Base-by-base conservation (phyloP, 169 alveolate genomes). In the Besnoitia besnoiti region DNA sequence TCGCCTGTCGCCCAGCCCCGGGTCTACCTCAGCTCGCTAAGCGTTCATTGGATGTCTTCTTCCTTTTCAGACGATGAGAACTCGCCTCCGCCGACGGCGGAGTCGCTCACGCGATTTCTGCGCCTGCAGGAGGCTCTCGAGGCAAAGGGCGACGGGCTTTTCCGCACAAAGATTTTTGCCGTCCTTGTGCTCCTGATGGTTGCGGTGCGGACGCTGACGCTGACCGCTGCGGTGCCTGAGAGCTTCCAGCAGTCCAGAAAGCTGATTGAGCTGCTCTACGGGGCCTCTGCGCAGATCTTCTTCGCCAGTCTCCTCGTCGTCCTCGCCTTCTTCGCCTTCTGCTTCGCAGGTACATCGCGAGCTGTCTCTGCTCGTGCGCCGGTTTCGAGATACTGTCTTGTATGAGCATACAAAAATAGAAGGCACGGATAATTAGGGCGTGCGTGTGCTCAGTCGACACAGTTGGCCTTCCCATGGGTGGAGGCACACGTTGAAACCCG, bases 81-180 rank as follows among this genome's bases (percentile, higher is more conserved):
- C 44, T 67, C 80, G 90, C 93, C 93, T 12, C 85, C 90, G 16
- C 93, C 93, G 61, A 44, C 93, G 24, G 93, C 90, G 42, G 93
- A 90, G 61, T 90, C 93, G 55, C 80, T 79, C 30, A 62, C 61
- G 8, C 90, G 93, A 2, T 90, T 90, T 42, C 44, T 90, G 7
- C 90, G 93, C n/a, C 51, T 90, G 37, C 89, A 90, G 76, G 90
- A 90, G 55, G 77, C 51, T 67, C 24, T 90, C 49, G 93, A 90
- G 75, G 55, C 42, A 24, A 67, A 76, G 47, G 84, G 89, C 0
- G 35, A 77, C 47, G 62, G 59, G 47, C 93, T 90, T 42, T 90
- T 77, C 49, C 62, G 47, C 46, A 40, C 90, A 62, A 90, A 90
- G 40, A 51, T 90, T 37, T 51, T 80, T 42, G 90, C 93, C 37